Percentiles rank a stretch among this genome's conserved stretches.
Conservation (phyloP, 768 basidiomycete genomes). For the Porphyrellus cyaneotinctus region DNA sequence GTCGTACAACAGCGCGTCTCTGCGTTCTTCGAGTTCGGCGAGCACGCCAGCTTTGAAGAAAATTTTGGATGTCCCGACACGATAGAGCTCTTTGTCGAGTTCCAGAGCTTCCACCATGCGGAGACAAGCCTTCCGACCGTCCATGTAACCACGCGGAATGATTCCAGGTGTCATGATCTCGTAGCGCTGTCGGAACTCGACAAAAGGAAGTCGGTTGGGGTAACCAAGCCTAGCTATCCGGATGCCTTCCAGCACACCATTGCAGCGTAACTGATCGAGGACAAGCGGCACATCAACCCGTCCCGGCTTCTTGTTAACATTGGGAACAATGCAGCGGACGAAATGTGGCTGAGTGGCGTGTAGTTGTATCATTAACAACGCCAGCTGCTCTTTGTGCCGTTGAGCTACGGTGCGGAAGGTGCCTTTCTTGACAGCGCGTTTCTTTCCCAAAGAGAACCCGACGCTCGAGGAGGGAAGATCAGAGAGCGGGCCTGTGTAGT, state of each 20-base stretch:
- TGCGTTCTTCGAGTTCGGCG: slow-evolving; percentile 90
- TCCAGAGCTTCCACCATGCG: slow-evolving; percentile 88
- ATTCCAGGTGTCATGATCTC: slow-evolving; percentile 93
- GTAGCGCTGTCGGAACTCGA: slow-evolving; percentile 96
- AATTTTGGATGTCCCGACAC: slow-evolving; percentile 94
- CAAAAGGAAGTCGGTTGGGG: slow-evolving; percentile 93
- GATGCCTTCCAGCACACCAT: slow-evolving; percentile 98
- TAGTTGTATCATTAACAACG: slow-evolving; percentile 86
- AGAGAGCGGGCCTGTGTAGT: slow-evolving; percentile 54
- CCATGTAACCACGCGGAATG: slow-evolving; percentile 95
- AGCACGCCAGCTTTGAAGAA: slow-evolving; percentile 99
- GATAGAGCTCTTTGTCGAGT: slow-evolving; percentile 79
- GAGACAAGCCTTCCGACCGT: slow-evolving; percentile 89
- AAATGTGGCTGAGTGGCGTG: slow-evolving; percentile 96
- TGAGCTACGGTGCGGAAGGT: slow-evolving; percentile 96
- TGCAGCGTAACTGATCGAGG: slow-evolving; percentile 93
- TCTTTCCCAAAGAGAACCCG: slow-evolving; percentile 48
- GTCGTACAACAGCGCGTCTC: slow-evolving; percentile 84
- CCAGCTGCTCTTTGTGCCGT: slow-evolving; percentile 92
- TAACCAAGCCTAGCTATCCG: slow-evolving; percentile 96
- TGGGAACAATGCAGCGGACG: slow-evolving; percentile 97
- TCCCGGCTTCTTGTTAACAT: slow-evolving; percentile 84
- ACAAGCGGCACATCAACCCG: slow-evolving; percentile 92
- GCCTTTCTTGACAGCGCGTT: slow-evolving; percentile 84
- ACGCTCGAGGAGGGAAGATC: slow-evolving; percentile 32